Conservation (phyloP, 2,329 filamentous ascomycete genomes). For the Aspergillus sp. region DNA sequence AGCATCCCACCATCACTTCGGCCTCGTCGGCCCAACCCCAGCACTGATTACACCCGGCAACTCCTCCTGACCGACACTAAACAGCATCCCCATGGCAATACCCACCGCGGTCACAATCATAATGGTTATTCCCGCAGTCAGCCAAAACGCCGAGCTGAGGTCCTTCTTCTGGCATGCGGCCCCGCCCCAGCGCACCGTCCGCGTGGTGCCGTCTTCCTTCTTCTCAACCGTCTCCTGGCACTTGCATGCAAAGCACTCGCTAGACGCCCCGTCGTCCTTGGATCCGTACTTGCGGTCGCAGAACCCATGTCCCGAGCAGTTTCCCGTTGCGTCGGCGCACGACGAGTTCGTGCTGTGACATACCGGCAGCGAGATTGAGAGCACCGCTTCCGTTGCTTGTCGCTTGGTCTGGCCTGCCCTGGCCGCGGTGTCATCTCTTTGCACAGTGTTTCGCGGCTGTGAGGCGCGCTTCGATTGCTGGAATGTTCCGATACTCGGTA, state of each 20-base stretch:
- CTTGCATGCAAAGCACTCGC: constrained; percentile 66
- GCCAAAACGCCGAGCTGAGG: constrained; percentile 78
- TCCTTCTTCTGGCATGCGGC: constrained; percentile 85
- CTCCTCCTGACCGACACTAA: constrained; percentile 74
- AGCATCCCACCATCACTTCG: constrained; percentile 32
- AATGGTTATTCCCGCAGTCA: constrained; percentile 68
- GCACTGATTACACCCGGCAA: constrained; percentile 93
- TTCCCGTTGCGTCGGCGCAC: constrained; percentile 61
- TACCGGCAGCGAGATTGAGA: constrained; percentile 50
- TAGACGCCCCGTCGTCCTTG: constrained; percentile 23
- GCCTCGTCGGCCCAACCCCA: constrained; percentile 65
- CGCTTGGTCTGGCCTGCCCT: constrained; percentile 2
- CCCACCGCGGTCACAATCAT: constrained; percentile 58
- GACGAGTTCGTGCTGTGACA: constrained; percentile 65
- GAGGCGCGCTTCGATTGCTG: constrained; percentile 1
- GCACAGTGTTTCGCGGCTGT: constrained; percentile 2
- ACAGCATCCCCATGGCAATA: constrained; percentile 68
- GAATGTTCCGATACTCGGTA: constrained; percentile 28
- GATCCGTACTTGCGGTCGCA: constrained; percentile 60
- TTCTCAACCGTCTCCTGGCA: constrained; percentile 54
- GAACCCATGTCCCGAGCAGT: constrained; percentile 72
- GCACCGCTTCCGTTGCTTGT: constrained; percentile 16
- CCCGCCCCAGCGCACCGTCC: constrained; percentile 71
- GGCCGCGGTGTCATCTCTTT: constrained; percentile 1
- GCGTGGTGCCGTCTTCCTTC: constrained; percentile 40